These are phyloP conservation scores for Ilyonectria destructans DNA, from an alignment of 2,329 filamentous ascomycete genomes.

Conservation along the genomic window DNA sequence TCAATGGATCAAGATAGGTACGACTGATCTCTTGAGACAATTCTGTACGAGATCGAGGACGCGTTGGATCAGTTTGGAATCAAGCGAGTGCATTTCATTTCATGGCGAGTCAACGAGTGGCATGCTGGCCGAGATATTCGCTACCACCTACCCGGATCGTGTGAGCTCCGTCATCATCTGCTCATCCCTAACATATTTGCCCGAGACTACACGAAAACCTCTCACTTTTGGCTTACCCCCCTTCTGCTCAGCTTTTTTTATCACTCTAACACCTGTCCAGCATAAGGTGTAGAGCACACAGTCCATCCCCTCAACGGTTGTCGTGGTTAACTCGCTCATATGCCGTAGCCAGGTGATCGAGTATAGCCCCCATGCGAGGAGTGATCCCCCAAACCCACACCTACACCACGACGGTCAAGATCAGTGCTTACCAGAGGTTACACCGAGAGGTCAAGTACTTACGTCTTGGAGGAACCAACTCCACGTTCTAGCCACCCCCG, in stretches of 20 bases:
- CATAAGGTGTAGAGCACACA: conserved; percentile 31
- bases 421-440: not conserved
- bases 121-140: too few relatives aligned
- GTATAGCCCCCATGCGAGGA: conserved; percentile 29
- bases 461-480: conserved; percentile 32
- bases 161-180: too few relatives aligned
- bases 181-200: too few relatives aligned
- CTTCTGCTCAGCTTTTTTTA: not conserved
- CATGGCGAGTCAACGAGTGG: too few relatives aligned
- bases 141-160: too few relatives aligned
- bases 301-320: conserved; percentile 16
- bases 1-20: too few relatives aligned
- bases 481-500: conserved; percentile 29
- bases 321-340: conserved; percentile 18
- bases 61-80: too few relatives aligned
- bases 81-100: too few relatives aligned
- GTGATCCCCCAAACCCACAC: conserved; percentile 40
- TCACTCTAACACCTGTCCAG: not conserved
- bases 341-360: conserved; percentile 21
- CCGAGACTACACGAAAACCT: too few relatives aligned
- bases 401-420: conserved; percentile 20
- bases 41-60: too few relatives aligned
- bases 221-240: too few relatives aligned
- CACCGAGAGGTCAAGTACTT: not conserved
- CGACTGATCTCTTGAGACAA: too few relatives aligned